Evolutionary conservation across 1,284 basidiomycete genomes (phyloP).

Genomic region (Sporisorium sorghi): DNA sequence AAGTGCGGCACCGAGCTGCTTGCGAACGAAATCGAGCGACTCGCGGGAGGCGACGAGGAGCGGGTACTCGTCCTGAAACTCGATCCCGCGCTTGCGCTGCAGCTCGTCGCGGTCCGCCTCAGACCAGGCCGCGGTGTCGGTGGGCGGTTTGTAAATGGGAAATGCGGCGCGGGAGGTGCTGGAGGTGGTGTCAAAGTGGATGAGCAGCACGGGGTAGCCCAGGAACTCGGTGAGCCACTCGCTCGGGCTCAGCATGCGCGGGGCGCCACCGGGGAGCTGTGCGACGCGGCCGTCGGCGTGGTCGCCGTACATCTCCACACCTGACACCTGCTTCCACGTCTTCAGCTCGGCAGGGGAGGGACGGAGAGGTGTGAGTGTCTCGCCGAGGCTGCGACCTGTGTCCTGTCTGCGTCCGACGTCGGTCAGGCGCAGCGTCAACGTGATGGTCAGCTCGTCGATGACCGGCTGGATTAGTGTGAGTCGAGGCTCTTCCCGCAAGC

Average conservation of each 20-base stretch:
- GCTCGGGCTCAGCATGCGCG: constrained; percentile 19
- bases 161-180: constrained; percentile 31
- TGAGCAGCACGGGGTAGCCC: constrained; percentile 49
- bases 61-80: constrained; percentile 63
- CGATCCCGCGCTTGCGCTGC: constrained; percentile 39
- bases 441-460: constrained; percentile 26
- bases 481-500: constrained; percentile 48
- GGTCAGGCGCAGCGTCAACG: constrained; percentile 27
- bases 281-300: constrained; percentile 49
- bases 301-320: constrained; percentile 56
- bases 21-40: constrained; percentile 34
- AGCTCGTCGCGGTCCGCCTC: constrained; percentile 18
- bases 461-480: constrained; percentile 45
- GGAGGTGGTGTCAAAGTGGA: constrained; percentile 55
- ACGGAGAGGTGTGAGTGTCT: constrained; percentile 28
- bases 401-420: constrained; percentile 4
- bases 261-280: background rate
- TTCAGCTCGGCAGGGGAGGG: constrained; percentile 12
- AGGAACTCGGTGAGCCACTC: constrained; percentile 58
- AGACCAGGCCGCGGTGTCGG: constrained; percentile 9
- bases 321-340: constrained; percentile 26
- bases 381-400: constrained; percentile 3
- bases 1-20: constrained; percentile 34
- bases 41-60: constrained; percentile 52
- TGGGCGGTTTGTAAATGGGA: constrained; percentile 57